phyloP scores from a whole-genome alignment of 2,329 filamentous ascomycete genomes.

The Beauveria sp. region DNA sequence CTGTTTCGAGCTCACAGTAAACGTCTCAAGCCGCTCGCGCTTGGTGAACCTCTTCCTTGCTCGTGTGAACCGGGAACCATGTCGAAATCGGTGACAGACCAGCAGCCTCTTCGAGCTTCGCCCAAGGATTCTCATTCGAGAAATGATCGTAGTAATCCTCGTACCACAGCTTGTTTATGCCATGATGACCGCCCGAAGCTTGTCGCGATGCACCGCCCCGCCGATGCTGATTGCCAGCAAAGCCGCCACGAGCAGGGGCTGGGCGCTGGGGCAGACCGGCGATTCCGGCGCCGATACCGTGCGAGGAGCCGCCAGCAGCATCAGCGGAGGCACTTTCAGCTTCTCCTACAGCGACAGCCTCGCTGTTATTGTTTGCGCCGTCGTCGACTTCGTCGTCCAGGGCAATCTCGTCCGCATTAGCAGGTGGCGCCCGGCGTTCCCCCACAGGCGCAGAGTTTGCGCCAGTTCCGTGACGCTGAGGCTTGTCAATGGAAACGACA shows the following conservation, averaged over 20 bases:
- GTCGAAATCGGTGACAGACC: conserved; percentile 36
- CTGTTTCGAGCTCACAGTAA: too few species aligned
- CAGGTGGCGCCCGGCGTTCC: conserved; percentile 13
- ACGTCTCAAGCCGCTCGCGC: not conserved
- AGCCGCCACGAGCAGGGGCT: conserved; percentile 13
- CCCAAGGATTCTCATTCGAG: conserved; percentile 70
- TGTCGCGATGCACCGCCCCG: conserved; percentile 20
- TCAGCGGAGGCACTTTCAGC: not conserved
- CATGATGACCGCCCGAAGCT: conserved; percentile 8
- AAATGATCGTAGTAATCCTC: conserved; percentile 60
- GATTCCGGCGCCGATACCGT: conserved; percentile 27
- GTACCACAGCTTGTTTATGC: conserved; percentile 43
- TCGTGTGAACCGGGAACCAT: conserved; percentile 31
- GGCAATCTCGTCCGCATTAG: conserved; percentile 39
- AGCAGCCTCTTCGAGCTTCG: conserved; percentile 40
- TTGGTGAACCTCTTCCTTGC: not conserved
- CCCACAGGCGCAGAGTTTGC: conserved; percentile 32
- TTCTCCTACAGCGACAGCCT: not conserved
- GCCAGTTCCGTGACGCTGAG: conserved; percentile 25
- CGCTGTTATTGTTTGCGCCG: not conserved
- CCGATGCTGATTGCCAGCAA: conserved; percentile 10
- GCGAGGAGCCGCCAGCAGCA: conserved; percentile 13
- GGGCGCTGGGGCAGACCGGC: conserved; percentile 27
- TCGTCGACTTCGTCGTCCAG: conserved; percentile 29
- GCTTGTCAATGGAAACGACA: conserved; percentile 22